Base-by-base conservation (phyloP, 75 land plant genomes). In the Picea sitchensis region DNA sequence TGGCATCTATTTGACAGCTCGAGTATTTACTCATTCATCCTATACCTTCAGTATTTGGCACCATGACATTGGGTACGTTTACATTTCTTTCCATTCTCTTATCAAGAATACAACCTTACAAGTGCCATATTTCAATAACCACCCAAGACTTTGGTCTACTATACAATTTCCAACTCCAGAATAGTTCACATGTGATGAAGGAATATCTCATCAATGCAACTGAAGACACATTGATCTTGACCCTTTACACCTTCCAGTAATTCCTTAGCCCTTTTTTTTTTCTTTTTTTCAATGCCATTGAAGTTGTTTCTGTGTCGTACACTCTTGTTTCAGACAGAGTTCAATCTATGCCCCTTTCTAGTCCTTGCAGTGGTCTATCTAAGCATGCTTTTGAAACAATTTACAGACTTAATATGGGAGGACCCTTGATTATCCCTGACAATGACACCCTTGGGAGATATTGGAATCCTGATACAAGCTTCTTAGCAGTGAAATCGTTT, bases 201-300 rank as follows among this genome's bases (percentile, higher is more conserved):
- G 99, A 96, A 78, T 96, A 86, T 75, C 83, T 91, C 59, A 3
- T 96, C 81, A 94, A 94, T 79, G 71, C 82, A 71, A 81, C 83
- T 64, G 80, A 89, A 31, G 56, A 69, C 3, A 59, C 61, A 14
- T 60, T 96, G 79, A 77, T 83, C 62, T 71, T 96, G 78, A 65
- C 26, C n/a, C 26, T 86, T 94, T 78, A 14, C 79, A 17, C 99
- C 99, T 5, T 64, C 80, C 18, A 77, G 80, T 61, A 80, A 87
- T 36, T 91, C 92, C 23, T 15, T 68, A 63, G 94, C 95, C 2
- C 91, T 91, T 78, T 96, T 11, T 89, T 91, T 47, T 91, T 78
- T 96, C 6, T 89, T 91, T 47, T 91, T 26, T 26, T 26, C 26
- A 26, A 26, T 26, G 26, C 26, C 26, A 26, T 26, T 26, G 26